Evolutionary conservation across 2,329 filamentous ascomycete species (phyloP).

Genomic region (Triangularia verruculosa): DNA sequence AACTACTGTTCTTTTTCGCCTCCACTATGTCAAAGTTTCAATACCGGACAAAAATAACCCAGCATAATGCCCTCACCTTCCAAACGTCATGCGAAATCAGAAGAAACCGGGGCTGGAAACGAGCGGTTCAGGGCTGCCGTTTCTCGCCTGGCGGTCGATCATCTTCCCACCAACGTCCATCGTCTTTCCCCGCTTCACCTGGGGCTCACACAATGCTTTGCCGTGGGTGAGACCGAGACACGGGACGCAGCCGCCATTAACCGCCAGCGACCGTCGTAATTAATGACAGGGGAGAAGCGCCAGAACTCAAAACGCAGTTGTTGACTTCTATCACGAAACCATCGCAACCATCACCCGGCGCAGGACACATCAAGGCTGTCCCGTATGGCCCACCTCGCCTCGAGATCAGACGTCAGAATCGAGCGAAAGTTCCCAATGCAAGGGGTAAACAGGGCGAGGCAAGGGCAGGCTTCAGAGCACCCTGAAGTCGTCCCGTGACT

Average conservation of each 20-base stretch:
- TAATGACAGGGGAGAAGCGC: not conserved
- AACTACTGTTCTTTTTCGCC: not conserved
- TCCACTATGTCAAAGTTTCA: not conserved
- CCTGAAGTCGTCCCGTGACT: not conserved
- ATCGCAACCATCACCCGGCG: not conserved
- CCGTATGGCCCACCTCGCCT: no score
- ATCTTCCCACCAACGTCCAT: not conserved
- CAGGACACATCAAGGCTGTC: not conserved
- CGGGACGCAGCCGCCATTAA: not conserved
- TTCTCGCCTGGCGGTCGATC: not conserved
- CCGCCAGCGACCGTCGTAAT: not conserved
- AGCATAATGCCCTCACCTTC: not conserved
- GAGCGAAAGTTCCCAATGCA: not conserved
- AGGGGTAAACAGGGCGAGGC: not conserved
- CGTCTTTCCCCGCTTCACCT: not conserved
- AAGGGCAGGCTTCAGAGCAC: not conserved
- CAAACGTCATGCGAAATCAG: not conserved
- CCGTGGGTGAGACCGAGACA: not conserved
- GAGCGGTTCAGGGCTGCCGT: not conserved
- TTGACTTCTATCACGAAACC: not conserved
- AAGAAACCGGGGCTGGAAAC: not conserved
- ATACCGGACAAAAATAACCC: not conserved
- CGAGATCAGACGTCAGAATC: not conserved
- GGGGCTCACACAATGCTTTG: not conserved
- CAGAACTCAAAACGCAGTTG: not conserved